Evolutionary conservation across 805 yeast genomes (phyloP).

Genomic region (Yarrowia sp.): DNA sequence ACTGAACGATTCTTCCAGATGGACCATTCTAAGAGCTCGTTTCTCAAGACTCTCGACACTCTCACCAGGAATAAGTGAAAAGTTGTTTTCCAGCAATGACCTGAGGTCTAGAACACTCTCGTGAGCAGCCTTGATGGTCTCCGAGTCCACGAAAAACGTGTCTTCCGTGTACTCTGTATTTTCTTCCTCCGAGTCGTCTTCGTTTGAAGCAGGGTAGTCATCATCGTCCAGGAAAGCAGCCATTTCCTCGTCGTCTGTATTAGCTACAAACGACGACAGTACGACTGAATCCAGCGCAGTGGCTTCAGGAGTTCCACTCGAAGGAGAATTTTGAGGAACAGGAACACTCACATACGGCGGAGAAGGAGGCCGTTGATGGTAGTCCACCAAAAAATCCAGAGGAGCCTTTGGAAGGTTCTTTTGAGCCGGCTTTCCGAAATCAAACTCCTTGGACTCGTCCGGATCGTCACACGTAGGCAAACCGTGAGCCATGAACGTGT

Average conservation of each 20-base stretch:
- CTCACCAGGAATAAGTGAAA: neutral
- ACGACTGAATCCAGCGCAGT: neutral
- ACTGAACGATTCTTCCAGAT: slow-evolving; percentile 30
- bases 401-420: slow-evolving; percentile 8
- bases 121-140: slow-evolving; percentile 4
- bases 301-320: too few relatives aligned
- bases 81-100: neutral
- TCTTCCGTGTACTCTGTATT: neutral
- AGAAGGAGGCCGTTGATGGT: slow-evolving; percentile 6
- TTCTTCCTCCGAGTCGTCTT: neutral
- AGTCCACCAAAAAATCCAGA: neutral
- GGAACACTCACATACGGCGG: neutral
- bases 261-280: neutral
- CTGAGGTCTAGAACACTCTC: neutral
- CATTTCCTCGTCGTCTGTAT: neutral
- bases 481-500: slow-evolving; percentile 1
- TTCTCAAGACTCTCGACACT: slow-evolving; percentile 13
- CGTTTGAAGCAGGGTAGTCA: slow-evolving; percentile 9
- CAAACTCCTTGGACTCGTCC: neutral
- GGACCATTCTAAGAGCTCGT: slow-evolving; percentile 24
- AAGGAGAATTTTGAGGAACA: neutral
- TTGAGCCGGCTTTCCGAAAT: neutral
- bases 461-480: slow-evolving; percentile 8
- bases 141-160: neutral
- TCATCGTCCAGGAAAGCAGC: slow-evolving; percentile 9